Evolutionary conservation across 1,284 basidiomycete genomes (phyloP), one percentile per base, ranked within the genome.

Genomic region (Marasmius sp.): DNA sequence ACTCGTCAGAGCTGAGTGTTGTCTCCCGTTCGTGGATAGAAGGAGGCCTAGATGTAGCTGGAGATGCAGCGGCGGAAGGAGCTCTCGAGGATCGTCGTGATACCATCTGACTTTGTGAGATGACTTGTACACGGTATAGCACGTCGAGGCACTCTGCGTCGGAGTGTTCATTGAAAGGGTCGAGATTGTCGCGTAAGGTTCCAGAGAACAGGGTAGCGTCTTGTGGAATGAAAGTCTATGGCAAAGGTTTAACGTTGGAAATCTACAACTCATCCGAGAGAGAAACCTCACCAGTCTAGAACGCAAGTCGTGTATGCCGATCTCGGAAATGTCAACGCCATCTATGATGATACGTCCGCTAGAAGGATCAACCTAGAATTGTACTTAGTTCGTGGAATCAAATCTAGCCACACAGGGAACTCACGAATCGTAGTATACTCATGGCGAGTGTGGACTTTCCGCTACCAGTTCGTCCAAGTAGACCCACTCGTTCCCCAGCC

Each of bases 391-490:
- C 27, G 27, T 36, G 34, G 41, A 34, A 14, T 47, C 22, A 37
- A 11, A 8, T 8, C 16, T n/a, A 58, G 33, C 6, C 8, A 3
- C 22, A 59, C 55, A 54, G 6, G 11, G 12, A 37, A 77, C 84
- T 60, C 68, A 89, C 90, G 69, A 98, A 97, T 63, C 95, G 86
- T 65, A 98, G 74, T 27, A 98, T 78, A 64, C 88, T 89, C 86
- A 93, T 93, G 0, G 93, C 93, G 37, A 97, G 76, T 0, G 93
- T 95, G 16, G 86, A 89, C 73, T 93, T 93, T n/a, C 90, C 92
- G 64, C 85, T 66, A 62, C 89, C 92, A 1, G 92, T 94, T 22
- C 93, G 77, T 14, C 92, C 92, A 33, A 93, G 74, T 5, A 93
- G 74, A 7, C 92, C 91, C 33, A 93, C 77, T 2, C 90, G 82